phyloP scores from a whole-genome alignment of 2,329 filamentous ascomycete genomes.

The Xylaria sp. region DNA sequence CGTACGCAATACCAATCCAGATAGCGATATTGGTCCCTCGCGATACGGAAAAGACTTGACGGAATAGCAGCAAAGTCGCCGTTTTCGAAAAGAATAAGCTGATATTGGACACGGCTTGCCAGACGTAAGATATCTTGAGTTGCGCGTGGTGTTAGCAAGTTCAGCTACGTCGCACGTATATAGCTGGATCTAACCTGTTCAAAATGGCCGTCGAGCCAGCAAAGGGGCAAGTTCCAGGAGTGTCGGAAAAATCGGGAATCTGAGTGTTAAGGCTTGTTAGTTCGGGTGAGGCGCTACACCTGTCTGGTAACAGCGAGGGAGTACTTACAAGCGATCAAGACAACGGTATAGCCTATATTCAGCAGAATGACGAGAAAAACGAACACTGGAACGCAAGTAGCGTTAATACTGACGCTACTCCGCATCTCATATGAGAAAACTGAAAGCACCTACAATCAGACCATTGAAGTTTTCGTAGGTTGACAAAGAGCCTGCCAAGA shows the following conservation, averaged over 20 bases:
- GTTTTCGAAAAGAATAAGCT: conserved; percentile 25
- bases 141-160: conserved; percentile 9
- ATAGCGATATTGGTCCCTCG: conserved; percentile 19
- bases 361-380: conserved; percentile 9
- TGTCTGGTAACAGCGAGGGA: neutral
- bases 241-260: conserved; percentile 15
- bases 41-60: conserved; percentile 19
- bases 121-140: conserved; percentile 16
- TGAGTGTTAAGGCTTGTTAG: neutral
- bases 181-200: conserved; percentile 7
- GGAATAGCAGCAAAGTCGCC: conserved; percentile 21
- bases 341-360: conserved; percentile 12
- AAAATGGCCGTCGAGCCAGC: conserved; percentile 12
- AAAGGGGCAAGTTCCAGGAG: conserved; percentile 14
- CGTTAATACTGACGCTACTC: neutral
- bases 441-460: conserved; percentile 13
- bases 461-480: neutral
- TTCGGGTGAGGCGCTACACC: neutral
- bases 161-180: neutral
- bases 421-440: neutral
- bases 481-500: conserved; percentile 14
- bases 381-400: conserved; percentile 3
- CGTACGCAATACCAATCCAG: conserved; percentile 17
- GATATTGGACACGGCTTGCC: conserved; percentile 3
- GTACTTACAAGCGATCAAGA: conserved; percentile 10